These are phyloP conservation scores for Thelonectria olida DNA, from an alignment of 2,329 filamentous ascomycete species.

Conservation along the genomic window DNA sequence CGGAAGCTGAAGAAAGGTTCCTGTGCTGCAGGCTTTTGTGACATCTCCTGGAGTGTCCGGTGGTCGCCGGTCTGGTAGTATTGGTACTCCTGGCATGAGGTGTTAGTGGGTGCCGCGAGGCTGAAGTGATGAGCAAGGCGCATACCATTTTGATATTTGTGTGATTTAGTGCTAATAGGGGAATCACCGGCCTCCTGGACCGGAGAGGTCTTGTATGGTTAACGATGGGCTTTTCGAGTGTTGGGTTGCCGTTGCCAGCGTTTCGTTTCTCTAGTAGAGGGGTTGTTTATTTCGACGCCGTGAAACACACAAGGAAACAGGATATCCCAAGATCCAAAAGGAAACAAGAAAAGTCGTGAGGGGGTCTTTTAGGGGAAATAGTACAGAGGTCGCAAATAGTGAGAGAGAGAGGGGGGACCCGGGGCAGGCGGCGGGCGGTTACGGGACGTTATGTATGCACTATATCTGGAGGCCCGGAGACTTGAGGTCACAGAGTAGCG, in stretches of 20 bases:
- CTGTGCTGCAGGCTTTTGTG: conserved; percentile 58
- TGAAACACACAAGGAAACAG: conserved; percentile 40
- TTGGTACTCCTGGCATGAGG: conserved; percentile 45
- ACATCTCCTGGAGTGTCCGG: conserved; percentile 60
- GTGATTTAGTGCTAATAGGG: conserved; percentile 22
- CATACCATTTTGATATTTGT: conserved; percentile 47
- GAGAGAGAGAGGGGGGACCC: conserved; percentile 43
- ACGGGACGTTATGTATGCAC: conserved; percentile 59
- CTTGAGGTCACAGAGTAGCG: not conserved
- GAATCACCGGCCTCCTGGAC: conserved; percentile 31
- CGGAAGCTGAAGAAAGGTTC: conserved; percentile 71
- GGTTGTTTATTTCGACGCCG: conserved; percentile 31
- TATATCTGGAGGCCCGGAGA: conserved; percentile 34
- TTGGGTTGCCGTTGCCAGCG: conserved; percentile 51
- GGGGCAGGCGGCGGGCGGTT: conserved; percentile 53
- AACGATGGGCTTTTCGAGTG: conserved; percentile 32
- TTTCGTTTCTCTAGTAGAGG: conserved; percentile 37
- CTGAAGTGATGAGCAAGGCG: not conserved
- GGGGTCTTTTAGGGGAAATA: conserved; percentile 32
- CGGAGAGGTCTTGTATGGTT: conserved; percentile 20
- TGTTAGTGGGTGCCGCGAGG: not conserved
- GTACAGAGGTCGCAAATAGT: conserved; percentile 51
- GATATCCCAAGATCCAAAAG: conserved; percentile 28
- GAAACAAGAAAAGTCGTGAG: conserved; percentile 44
- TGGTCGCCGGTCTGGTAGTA: conserved; percentile 48